Conservation (phyloP, 371 early-diverging fungal genomes). For the Mucor sp. region DNA sequence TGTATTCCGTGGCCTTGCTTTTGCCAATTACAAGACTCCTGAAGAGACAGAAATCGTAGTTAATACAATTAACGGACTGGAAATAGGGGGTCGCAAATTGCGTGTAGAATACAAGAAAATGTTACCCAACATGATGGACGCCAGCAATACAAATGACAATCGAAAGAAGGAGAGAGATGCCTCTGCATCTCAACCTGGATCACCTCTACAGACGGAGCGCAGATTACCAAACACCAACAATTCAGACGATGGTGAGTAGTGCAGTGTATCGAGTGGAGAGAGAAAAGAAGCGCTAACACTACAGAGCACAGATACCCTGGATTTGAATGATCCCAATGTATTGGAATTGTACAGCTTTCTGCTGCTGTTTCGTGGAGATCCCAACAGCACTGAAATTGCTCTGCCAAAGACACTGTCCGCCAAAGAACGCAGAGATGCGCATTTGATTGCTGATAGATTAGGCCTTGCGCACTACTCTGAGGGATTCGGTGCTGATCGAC, state of each 20-base stretch:
- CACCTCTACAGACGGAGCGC: constrained; percentile 16
- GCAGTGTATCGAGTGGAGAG: no score
- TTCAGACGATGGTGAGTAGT: constrained; percentile 19
- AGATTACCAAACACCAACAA: constrained; percentile 3
- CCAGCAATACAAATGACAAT: constrained; percentile 34
- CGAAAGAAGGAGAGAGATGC: constrained; percentile 32
- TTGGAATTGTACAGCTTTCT: constrained; percentile 70
- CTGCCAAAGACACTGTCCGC: constrained; percentile 51
- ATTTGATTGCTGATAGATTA: constrained; percentile 60
- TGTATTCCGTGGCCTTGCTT: constrained; percentile 80
- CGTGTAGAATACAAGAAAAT: constrained; percentile 82
- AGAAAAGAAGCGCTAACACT: neutral
- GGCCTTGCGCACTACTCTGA: constrained; percentile 56
- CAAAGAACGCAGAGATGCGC: constrained; percentile 56
- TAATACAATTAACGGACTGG: constrained; percentile 67
- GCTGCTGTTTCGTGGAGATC: constrained; percentile 69
- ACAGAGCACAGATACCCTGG: constrained; percentile 43
- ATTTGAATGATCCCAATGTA: constrained; percentile 70
- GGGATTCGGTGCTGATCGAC: constrained; percentile 53
- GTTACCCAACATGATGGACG: constrained; percentile 24
- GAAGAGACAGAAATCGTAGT: constrained; percentile 76
- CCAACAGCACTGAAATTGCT: constrained; percentile 61
- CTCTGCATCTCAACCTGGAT: constrained; percentile 12
- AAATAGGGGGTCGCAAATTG: constrained; percentile 74
- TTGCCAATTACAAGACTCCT: constrained; percentile 79